Percentiles rank a stretch among this genome's conserved stretches.
Evolutionary conservation across 805 yeast genomes (phyloP).

Genomic region (Saccharomyces paradoxus): DNA sequence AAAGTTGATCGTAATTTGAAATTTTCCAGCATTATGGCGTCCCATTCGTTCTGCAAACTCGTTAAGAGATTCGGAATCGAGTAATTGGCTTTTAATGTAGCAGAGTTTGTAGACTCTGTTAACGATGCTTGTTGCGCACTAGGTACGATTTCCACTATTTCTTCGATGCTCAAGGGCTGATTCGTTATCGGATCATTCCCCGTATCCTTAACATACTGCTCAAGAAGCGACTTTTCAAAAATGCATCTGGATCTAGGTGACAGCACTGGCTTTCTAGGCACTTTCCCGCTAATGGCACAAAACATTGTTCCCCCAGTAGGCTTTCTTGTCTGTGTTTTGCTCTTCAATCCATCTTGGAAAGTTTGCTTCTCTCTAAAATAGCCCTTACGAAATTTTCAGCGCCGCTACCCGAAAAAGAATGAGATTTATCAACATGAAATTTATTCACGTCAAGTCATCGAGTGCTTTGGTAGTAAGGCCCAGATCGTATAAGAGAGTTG

Average conservation of each 20-base stretch:
- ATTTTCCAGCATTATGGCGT: conserved; percentile 71
- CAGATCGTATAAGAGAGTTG: not conserved
- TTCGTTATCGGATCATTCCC: conserved; percentile 72
- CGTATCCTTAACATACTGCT: conserved; percentile 52
- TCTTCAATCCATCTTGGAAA: not conserved
- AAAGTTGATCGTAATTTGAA: conserved; percentile 70
- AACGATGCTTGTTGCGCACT: conserved; percentile 25
- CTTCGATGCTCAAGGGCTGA: conserved; percentile 49
- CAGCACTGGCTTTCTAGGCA: conserved; percentile 62
- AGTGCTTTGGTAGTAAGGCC: not conserved
- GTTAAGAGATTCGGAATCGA: conserved; percentile 67
- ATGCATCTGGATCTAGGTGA: conserved; percentile 64
- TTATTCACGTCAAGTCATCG: not conserved
- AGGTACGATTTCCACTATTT: conserved; percentile 41
- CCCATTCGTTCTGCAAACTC: conserved; percentile 84
- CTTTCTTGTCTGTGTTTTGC: not conserved
- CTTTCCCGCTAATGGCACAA: conserved; percentile 57
- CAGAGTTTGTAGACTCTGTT: conserved; percentile 32
- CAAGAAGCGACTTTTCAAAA: conserved; percentile 57
- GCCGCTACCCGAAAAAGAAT: not conserved
- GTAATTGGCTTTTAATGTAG: conserved; percentile 37
- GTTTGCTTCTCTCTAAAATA: not conserved
- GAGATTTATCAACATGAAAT: not conserved
- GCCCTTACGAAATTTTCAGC: not conserved
- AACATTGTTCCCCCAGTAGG: conserved; percentile 15